Conservation (phyloP, 2,329 filamentous ascomycete species). For the Xylariaceae sp. region DNA sequence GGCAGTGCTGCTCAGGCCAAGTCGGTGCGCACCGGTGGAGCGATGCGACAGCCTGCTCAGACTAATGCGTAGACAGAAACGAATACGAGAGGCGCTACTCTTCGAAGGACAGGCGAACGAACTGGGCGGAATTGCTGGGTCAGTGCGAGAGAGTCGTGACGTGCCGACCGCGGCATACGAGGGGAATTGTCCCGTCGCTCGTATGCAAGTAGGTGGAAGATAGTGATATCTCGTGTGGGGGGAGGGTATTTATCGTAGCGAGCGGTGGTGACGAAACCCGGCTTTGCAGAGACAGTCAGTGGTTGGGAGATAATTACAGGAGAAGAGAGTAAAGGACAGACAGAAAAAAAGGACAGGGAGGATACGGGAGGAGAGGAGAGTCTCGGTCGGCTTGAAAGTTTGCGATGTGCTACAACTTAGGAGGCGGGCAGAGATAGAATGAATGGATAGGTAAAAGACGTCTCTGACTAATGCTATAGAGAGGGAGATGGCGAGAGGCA, state of each 20-base stretch:
- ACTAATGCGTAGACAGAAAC: background rate
- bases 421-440: background rate
- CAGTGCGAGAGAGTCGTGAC: background rate
- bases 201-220: background rate
- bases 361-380: background rate
- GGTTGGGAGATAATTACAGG: background rate
- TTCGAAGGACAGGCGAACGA: background rate
- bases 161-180: constrained; percentile 15
- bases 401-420: background rate
- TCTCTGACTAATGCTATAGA: background rate
- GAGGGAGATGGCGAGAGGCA: background rate
- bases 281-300: background rate
- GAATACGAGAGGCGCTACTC: background rate
- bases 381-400: background rate
- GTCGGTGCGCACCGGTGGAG: constrained; percentile 20
- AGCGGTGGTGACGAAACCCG: background rate
- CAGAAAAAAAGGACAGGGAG: background rate
- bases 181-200: constrained; percentile 1
- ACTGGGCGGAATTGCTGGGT: background rate
- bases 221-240: background rate
- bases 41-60: constrained; percentile 18
- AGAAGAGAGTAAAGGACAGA: background rate
- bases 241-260: background rate
- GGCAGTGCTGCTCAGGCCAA: constrained; percentile 11
- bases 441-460: background rate